Base-by-base conservation (phyloP, 352 stramenopile species). In the Globisporangium splendens region DNA sequence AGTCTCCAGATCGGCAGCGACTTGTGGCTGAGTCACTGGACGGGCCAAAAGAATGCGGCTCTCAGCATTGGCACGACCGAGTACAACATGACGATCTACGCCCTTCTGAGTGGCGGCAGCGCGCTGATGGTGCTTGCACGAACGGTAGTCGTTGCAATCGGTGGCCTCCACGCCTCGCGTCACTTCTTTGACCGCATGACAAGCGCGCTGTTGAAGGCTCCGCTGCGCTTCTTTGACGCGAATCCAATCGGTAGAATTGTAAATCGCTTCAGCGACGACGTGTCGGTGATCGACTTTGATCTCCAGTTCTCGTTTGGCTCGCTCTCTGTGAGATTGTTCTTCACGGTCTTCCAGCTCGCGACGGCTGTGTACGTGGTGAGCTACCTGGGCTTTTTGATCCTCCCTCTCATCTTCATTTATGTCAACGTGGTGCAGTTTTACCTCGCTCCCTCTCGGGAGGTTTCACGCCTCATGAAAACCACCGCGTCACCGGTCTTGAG, bases 11-110 rank as follows among this genome's bases (percentile, higher is more conserved):
- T 97, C 0, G 35, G 62, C 7, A 89, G 76, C 20, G 91, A 93
- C 60, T 92, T 93, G 64, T 98, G 89, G 86, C 62, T 98, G 0
- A 96, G 87, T 12, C 82, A 88, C 54, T 98, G 93, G 89, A 84
- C 86, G 0, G 64, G 65, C 35, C 51, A 70, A n/a, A 57, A 35
- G 52, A 31, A 31, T 5, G 24, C 24, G 5, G 24, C 24, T 31
- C 24, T 31, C 24, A 31, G 24, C 24, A 31, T 5, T 31, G 24
- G 24, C 24, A 31, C 24, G 24, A 31, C 24, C 24, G 24, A 31
- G 28, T 38, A 56, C 53, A 66, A 67, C 50, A 63, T 78, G 18
- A 35, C n/a, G 2, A 28, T 78, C 8, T 81, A 76, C 46, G 54
- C 67, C 1, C 12, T 54, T 0, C 53, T 80, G 0, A 46, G 66